Percentiles rank a stretch among this genome's conserved stretches.
Evolutionary conservation across 345 rosid species (phyloP).

Genomic region (Psidium guajava): DNA sequence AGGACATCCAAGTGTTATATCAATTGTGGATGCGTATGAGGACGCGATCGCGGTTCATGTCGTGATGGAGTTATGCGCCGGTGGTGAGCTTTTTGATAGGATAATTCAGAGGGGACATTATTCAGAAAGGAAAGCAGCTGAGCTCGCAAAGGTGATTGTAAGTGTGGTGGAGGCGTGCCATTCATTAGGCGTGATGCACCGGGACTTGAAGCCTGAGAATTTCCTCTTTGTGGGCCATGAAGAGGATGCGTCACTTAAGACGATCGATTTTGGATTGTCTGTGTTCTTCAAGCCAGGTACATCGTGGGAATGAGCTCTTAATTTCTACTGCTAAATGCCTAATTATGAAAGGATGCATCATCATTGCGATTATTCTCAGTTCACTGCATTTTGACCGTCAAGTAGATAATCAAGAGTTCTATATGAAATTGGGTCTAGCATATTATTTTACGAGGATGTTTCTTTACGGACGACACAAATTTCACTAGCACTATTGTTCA

Average conservation of each 20-base stretch:
- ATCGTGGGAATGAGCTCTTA: background rate
- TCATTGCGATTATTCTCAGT: background rate
- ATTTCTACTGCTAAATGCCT: background rate
- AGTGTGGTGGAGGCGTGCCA: constrained; percentile 90
- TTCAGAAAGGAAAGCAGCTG: constrained; percentile 75
- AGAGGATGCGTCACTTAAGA: constrained; percentile 71
- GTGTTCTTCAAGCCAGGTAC: constrained; percentile 88
- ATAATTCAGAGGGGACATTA: constrained; percentile 89
- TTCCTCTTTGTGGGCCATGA: constrained; percentile 59
- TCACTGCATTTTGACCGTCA: background rate
- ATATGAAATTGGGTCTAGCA: background rate
- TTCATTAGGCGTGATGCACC: constrained; percentile 92
- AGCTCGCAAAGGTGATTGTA: constrained; percentile 67
- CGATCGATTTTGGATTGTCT: constrained; percentile 93
- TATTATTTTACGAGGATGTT: background rate
- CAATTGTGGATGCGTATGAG: constrained; percentile 75
- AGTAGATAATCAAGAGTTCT: background rate
- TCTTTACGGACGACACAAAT: background rate
- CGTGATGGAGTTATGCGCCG: constrained; percentile 89
- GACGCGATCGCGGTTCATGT: constrained; percentile 86
- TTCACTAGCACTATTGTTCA: background rate
- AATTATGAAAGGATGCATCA: background rate
- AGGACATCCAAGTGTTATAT: constrained; percentile 82
- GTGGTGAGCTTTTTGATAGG: constrained; percentile 93
- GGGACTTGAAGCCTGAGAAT: constrained; percentile 98